Base-by-base conservation (phyloP, 176 grass and related monocot species). In the Saccharum spontaneum region DNA sequence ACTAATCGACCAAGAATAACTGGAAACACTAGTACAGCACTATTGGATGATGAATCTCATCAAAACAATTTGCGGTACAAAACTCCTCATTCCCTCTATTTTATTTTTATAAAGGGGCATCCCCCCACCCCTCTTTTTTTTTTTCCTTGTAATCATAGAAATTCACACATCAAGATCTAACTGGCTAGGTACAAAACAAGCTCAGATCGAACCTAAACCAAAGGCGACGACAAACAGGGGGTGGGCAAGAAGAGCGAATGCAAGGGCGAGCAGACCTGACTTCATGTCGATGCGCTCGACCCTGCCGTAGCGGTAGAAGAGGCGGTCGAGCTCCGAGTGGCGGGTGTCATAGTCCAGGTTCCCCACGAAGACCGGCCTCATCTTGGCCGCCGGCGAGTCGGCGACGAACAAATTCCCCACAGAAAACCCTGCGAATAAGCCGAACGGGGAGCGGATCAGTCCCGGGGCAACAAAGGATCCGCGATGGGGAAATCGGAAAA, bases 261-360 rank as follows among this genome's bases (percentile, higher is more conserved):
- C 1, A 28, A 10, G 23, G 52, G 69, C 1, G 0, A 0, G 55
- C 54, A 31, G 57, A 90, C 93, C 88, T 81, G 90, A 95, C 83
- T 95, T 95, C 90, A 92, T 92, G 84, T 95, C 93, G 79, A 95
- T 95, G 86, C 93, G 93, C 5, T 95, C 86, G 36, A 95, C 80
- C 75, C 85, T 92, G 34, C 93, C 88, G 26, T 92, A 95, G 71
- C 86, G 84, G 61, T 87, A 86, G 85, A 95, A 95, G 67, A 92
- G 90, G 57, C 69, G 93, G 63, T 95, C 93, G 38, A 95, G 90
- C 81, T 95, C 93, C 12, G 90, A 84, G 79, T 95, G 90, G 67
- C 88, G 88, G 69, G 93, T 92, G 65, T 92, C 90, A 38, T 82
- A 92, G 88, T 95, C 93, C 39, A 95, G 88, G 78, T 95, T 94